phyloP scores from a whole-genome alignment of 441 rosid genomes.

The Corymbia citriodora region DNA sequence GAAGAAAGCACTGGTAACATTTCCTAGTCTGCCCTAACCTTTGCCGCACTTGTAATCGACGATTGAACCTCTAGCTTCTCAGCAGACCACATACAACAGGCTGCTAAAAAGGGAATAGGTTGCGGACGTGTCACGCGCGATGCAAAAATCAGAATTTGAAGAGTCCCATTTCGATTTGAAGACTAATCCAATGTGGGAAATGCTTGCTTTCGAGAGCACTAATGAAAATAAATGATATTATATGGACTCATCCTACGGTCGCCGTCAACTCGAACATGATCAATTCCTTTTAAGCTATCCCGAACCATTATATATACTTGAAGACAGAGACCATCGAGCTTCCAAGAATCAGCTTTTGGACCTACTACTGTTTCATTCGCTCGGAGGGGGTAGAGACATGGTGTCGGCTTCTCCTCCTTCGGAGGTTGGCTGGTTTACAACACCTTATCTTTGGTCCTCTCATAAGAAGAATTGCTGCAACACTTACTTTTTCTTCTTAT shows the following conservation, averaged over 20 bases:
- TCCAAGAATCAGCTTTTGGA: not conserved
- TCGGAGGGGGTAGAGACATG: slow-evolving; percentile 25
- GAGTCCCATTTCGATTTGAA: not conserved
- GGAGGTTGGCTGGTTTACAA: slow-evolving; percentile 26
- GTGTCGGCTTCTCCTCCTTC: slow-evolving; percentile 53
- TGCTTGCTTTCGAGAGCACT: no score
- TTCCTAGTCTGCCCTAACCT: not conserved
- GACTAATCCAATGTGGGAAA: no score
- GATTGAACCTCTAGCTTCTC: not conserved
- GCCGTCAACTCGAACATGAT: not conserved
- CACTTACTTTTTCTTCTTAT: not conserved
- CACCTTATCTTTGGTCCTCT: not conserved
- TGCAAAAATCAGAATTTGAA: not conserved
- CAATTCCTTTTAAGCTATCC: not conserved
- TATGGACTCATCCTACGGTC: no score
- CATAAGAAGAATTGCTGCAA: not conserved
- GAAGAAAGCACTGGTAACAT: not conserved
- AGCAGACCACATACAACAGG: not conserved
- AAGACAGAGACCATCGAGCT: not conserved
- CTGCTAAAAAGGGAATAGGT: not conserved
- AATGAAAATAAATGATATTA: no score
- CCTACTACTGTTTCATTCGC: not conserved
- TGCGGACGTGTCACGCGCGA: not conserved
- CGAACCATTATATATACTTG: not conserved
- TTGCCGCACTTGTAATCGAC: not conserved